Evolutionary conservation across 257 asterid species (phyloP), one percentile per base, ranked within the genome.

Genomic region (Salvia hispanica): DNA sequence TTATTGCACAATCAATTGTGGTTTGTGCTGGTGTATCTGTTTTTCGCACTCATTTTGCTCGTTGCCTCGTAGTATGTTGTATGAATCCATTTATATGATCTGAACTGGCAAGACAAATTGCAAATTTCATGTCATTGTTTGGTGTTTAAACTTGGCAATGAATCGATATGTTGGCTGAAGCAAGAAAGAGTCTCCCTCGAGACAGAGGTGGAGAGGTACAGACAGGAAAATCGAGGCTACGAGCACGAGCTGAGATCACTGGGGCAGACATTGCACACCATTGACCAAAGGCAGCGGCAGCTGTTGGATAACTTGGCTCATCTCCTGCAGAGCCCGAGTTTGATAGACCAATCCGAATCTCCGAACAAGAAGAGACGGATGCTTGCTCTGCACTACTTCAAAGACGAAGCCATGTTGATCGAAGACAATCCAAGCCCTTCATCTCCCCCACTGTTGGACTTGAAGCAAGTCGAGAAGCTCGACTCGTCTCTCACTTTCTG

Each of bases 361-460:
- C 83, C 73, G 4, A 80, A 44, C 81, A 88, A 81, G 77, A 93
- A 82, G 84, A 85, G 96, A 77, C 80, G 95, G 65, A 58, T 84
- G 62, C 58, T 77, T 11, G 80, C 86, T 6, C 74, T 81, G 36
- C 70, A 81, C 69, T 72, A 60, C 67, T 76, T 85, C 54, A 71
- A 48, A 5, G 86, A 79, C 14, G 88, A 88, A 75, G 84, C 81
- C 57, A 67, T 60, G 31, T 25, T 59, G 43, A 75, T 72, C 47
- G 75, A 74, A 68, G 81, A 77, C 53, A 58, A 72, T 61, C 54
- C 44, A 8, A 79, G 51, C 68, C 54, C 69, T 48, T 48, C 85
- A 2, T 76, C 79, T 7, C 79, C 77, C 64, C 86, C 88, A 4
- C 50, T 64, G 72, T 3, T 83, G 5, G 84, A 80, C 70, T 0